phyloP scores from a whole-genome alignment of 768 basidiomycete species.

The Serendipita sp. region DNA sequence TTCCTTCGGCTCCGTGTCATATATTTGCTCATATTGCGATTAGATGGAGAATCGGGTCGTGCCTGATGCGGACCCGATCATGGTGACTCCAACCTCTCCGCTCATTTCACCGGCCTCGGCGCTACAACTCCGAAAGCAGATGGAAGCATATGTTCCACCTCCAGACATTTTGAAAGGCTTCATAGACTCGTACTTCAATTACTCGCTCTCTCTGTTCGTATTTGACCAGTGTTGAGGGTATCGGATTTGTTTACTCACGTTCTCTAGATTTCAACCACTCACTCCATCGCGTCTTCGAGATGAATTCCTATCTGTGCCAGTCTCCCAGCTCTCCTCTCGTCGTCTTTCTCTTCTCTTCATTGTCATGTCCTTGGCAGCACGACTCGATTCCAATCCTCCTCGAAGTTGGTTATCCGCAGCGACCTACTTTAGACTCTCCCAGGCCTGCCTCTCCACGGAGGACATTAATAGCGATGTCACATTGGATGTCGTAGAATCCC shows the following conservation, averaged over 20 bases:
- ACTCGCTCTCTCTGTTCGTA: slow-evolving; percentile 1
- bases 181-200: background rate
- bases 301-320: background rate
- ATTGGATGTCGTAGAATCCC: background rate
- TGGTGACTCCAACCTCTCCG: background rate
- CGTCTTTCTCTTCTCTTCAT: background rate
- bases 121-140: background rate
- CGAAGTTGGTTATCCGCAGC: background rate
- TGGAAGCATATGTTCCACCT: background rate
- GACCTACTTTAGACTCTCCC: background rate
- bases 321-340: background rate
- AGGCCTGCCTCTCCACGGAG: background rate
- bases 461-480: background rate
- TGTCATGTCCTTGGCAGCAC: background rate
- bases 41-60: background rate
- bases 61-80: background rate
- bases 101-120: background rate
- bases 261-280: background rate
- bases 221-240: no score
- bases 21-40: background rate
- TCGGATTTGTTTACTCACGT: background rate
- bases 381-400: background rate
- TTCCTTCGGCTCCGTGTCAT: background rate
- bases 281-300: background rate
- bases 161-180: background rate